Conservation (phyloP, 768 basidiomycete genomes). For the Amylocystis lapponica region DNA sequence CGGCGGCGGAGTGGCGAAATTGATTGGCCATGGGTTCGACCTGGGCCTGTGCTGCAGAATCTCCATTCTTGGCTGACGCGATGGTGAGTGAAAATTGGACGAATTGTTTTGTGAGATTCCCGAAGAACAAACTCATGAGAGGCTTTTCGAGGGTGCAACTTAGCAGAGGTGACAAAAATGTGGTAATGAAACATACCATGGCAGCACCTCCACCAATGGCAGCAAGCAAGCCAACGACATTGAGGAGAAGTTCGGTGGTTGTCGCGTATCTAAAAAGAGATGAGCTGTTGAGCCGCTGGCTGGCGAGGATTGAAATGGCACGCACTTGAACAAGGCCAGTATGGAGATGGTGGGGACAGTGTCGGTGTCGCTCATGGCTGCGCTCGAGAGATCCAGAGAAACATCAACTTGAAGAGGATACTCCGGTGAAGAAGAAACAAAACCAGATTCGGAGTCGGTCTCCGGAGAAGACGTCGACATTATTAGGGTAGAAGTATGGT, state of each 20-base stretch:
- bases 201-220: constrained; percentile 79
- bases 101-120: constrained; percentile 70
- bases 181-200: constrained; percentile 51
- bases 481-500: too few relatives aligned
- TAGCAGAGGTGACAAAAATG: not conserved
- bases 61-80: constrained; percentile 14
- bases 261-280: constrained; percentile 63
- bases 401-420: too few relatives aligned
- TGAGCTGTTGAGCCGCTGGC: too few relatives aligned
- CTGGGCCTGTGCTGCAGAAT: constrained; percentile 21
- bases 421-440: too few relatives aligned
- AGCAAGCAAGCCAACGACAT: constrained; percentile 65
- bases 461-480: too few relatives aligned
- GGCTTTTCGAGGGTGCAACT: constrained; percentile 39
- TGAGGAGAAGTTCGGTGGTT: constrained; percentile 54
- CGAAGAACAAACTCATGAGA: constrained; percentile 81
- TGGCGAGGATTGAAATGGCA: too few relatives aligned
- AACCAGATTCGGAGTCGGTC: too few relatives aligned
- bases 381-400: too few relatives aligned
- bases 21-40: constrained; percentile 29
- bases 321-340: too few relatives aligned
- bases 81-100: constrained; percentile 46
- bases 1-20: constrained; percentile 49
- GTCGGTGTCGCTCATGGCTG: too few relatives aligned
- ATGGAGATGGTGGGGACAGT: too few relatives aligned